Base-by-base conservation (phyloP, 495 filamentous ascomycete species). In the Penicillium taxi region DNA sequence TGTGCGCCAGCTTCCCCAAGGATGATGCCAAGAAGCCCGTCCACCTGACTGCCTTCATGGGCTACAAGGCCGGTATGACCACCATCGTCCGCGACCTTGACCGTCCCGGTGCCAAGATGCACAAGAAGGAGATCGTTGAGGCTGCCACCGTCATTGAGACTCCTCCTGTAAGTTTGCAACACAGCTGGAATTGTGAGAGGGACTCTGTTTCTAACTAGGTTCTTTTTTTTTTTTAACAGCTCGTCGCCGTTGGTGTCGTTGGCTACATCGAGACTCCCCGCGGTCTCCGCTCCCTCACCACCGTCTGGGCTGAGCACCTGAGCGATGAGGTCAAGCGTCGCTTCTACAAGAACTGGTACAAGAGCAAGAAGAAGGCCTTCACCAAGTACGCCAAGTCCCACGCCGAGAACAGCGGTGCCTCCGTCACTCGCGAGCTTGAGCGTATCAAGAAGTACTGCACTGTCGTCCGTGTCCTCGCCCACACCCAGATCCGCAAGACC, bases 321-420 rank as follows among this genome's bases (percentile, higher is more conserved):
- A 82, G 82, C 70, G 93, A 99, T 67, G 93, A 96, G 75, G 66
- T 99, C 69, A 94, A 93, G 78, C 84, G 93, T 50, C 88, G 93
- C 63, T 99, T 99, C 86, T 99, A 99, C 83, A 99, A 99, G 87
- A 99, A 99, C 80, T 99, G 93, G 93, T 99, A 99, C 84, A 94
- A 93, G 78, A 84, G 77, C 77, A 99, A 99, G 89, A 96, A 95
- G 86, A 99, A 99, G 88, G 93, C 93, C 40, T 99, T 96, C 78
- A 99, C 93, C 75, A 95, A 93, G 78, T 99, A 99, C 72, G 84
- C 93, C 77, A 96, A 96, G 86, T 90, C 94, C 79, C 86, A 96
- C 82, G 83, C 93, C 51, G 88, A 94, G 67, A 82, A 70, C 73
- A 80, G 59, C 69, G 90, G 85, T 55, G 73, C 85, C 53, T 83